Base-by-base conservation (phyloP, 1,284 basidiomycete genomes). In the Ustilago xerochloae region DNA sequence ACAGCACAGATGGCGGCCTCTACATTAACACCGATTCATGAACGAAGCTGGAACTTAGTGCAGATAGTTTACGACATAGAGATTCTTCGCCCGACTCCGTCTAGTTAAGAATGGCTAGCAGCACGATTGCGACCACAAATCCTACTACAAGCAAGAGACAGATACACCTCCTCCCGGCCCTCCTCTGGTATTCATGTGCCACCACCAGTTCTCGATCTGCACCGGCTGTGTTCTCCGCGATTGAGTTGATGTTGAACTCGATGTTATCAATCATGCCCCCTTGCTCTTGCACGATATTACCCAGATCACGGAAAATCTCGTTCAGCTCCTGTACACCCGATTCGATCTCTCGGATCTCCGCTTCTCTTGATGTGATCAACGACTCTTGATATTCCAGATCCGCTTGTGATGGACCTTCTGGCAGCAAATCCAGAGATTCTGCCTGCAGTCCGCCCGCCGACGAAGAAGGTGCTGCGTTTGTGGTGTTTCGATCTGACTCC, bases 201-300 rank as follows among this genome's bases (percentile, higher is more conserved):
- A 91, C 92, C 1, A 89, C 90, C 46, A 99, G 88, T 84, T 99
- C 94, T 66, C 92, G 90, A 6, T 93, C 90, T 10, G 95, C 97
- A 33, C 90, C 90, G 1, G 89, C 87, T 0, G 93, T 95, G 83
- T 98, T 92, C 15, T 89, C 89, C 0, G 92, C 91, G 46, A 98
- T 92, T 0, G 90, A 91, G 20, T 90, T 91, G 45, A 99, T 91
- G 81, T 99, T 99, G 64, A 91, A 91, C 84, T 97, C 94, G 82
- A 99, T 97, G 81, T 97, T 97, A 84, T 99, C 96, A 56, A 99
- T 88, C 91, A 98, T 93, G 29, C 90, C 90, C 8, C 96, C 95
- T 84, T 99, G 97, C 83, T 98, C 93, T 73, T 91, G 90, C 2
- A 99, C 94, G 43, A 99, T 89, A 18, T 93, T 94, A 36, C 95